Percentiles rank a stretch among this genome's conserved stretches.
Conservation (phyloP, 169 alveolate species). For the Cryptosporidium baileyi region DNA sequence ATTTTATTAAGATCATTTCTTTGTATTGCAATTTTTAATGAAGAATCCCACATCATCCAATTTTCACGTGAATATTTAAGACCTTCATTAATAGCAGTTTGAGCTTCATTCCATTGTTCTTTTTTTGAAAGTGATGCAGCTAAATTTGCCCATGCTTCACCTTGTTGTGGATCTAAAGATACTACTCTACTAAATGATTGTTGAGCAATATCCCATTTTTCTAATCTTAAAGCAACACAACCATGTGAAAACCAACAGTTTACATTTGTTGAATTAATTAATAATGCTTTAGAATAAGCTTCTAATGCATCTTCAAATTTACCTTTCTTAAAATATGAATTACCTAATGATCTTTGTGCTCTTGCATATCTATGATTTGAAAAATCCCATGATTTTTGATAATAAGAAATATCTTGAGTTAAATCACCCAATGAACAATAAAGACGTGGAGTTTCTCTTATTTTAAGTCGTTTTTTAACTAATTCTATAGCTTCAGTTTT, state of each 20-base stretch:
- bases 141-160: slow-evolving; percentile 93
- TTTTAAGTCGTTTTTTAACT: slow-evolving; percentile 79
- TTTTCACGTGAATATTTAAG: slow-evolving; percentile 80
- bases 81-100: slow-evolving; percentile 85
- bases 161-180: slow-evolving; percentile 83
- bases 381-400: slow-evolving; percentile 88
- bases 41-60: slow-evolving; percentile 90
- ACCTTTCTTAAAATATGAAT: slow-evolving; percentile 72
- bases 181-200: slow-evolving; percentile 84
- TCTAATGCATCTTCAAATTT: slow-evolving; percentile 78
- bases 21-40: slow-evolving; percentile 74
- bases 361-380: slow-evolving; percentile 83
- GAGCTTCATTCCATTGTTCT: slow-evolving; percentile 85
- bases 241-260: slow-evolving; percentile 88
- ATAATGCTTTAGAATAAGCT: slow-evolving; percentile 83
- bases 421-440: slow-evolving; percentile 88
- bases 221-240: slow-evolving; percentile 84
- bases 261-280: slow-evolving; percentile 83
- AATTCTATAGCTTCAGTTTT: slow-evolving; percentile 81
- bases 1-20: slow-evolving; percentile 39
- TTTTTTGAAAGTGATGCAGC: slow-evolving; percentile 85
- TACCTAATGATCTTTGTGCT: slow-evolving; percentile 89
- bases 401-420: slow-evolving; percentile 78
- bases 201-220: slow-evolving; percentile 79
- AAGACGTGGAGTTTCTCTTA: slow-evolving; percentile 84